phyloP scores from a whole-genome alignment of 202 grass and related monocot genomes.

The Thinopyrum obtusiflorum region DNA sequence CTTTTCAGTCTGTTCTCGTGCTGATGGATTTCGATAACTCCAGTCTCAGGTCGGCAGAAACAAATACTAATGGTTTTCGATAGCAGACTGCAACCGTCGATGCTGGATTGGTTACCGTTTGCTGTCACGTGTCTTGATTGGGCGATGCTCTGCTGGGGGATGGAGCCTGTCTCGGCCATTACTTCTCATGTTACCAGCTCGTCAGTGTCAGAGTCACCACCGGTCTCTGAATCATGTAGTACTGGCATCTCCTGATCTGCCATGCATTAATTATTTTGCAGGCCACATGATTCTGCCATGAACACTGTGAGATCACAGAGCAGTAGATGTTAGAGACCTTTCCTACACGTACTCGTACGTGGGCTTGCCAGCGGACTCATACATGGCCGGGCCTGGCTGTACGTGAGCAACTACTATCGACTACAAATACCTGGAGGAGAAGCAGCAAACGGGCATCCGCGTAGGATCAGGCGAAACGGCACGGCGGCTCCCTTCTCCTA shows the following conservation, averaged over 20 bases:
- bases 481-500: too few relatives aligned
- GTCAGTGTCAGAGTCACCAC: constrained; percentile 23
- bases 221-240: constrained; percentile 1
- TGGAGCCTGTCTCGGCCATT: neutral
- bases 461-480: too few relatives aligned
- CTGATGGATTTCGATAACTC: too few relatives aligned
- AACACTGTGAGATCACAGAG: constrained; percentile 28
- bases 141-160: neutral
- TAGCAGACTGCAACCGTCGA: neutral
- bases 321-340: too few relatives aligned
- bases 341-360: too few relatives aligned
- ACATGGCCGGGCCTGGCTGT: too few relatives aligned
- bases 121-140: neutral
- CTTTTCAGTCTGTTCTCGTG: too few relatives aligned
- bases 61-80: neutral
- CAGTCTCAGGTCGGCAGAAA: neutral
- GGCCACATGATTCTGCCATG: constrained; percentile 11
- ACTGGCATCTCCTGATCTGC: constrained; percentile 28
- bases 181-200: constrained; percentile 7
- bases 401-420: too few relatives aligned
- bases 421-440: too few relatives aligned
- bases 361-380: too few relatives aligned
- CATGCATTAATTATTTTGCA: constrained; percentile 18
- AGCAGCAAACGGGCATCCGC: too few relatives aligned
- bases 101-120: constrained; percentile 7